Base-by-base conservation (phyloP, 208 protist species). In the Naegleria gruberi region DNA sequence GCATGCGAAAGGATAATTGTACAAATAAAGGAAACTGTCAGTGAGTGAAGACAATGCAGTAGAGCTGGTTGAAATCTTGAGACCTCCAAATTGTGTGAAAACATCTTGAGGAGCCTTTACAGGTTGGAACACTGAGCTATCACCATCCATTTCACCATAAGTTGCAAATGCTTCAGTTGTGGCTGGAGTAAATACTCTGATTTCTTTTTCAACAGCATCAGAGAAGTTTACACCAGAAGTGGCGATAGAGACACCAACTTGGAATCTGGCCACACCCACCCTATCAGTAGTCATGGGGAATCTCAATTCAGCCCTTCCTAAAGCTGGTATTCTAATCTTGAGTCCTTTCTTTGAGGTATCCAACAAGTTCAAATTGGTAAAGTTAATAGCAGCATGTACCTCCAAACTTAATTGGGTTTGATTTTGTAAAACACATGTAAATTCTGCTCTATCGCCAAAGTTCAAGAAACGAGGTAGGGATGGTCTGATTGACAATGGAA, bases 111-210 rank as follows among this genome's bases (percentile, higher is more conserved):
- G 90, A 40, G 87, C 46, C 41, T 90, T 41, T 37, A 91, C 47
- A 34, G 2, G 19, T 87, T 87, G 82, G 15, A 37, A 87, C 0
- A 55, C 43, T 40, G 10, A 30, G 3, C 10, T 19, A 42, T 26
- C 42, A n/a, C 10, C 82, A 43, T 81, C 45, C 30, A 87, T 77
- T 42, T 44, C 73, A 73, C 90, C 90, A 81, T 41, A 90, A 4
- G 89, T 90, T 74, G 89, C 91, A 91, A 92, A 92, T 77, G 89
- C 89, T 90, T 92, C 91, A 34, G 85, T 46, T 2, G 89, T 86
- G 1, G 89, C 89, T 10, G 91, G 91, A 34, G 87, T 86, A 40
- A 57, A 86, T 8, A 92, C 41, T 12, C 89, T 40, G 0, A 92
- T 30, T 4, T 82, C 47, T 7, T 85, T 57, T 3, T 82, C 73